Base-by-base conservation (phyloP, 202 grass and related monocot genomes). In the Schoenoplectus tabernaemontani region DNA sequence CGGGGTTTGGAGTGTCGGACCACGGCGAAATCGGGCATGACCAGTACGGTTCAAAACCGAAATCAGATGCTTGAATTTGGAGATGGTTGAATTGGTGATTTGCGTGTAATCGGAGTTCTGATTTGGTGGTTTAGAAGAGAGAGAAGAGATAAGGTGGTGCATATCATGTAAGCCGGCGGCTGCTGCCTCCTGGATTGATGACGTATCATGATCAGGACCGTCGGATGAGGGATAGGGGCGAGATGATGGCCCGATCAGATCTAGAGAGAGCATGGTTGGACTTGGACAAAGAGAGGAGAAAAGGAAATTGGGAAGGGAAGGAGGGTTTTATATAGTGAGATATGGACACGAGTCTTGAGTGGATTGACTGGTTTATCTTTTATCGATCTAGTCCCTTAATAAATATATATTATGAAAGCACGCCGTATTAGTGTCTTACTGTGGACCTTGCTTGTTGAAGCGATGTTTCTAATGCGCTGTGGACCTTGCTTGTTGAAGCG, bases 11-110 rank as follows among this genome's bases (percentile, higher is more conserved):
- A 8, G 26, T 5, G 33, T 59, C 9, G 81, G 84, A 23, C 82
- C 85, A 10, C 87, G 90, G 84, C 90, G 85, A 79, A 92, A 92
- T 70, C 87, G 85, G 17, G 90, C 87, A 65, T 89, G 90, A 30
- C 90, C 87, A 8, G 90, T 87, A 9, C 85, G 87, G 80, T 66
- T 81, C 22, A 84, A 73, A 78, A 84, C 75, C 37, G 87, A 87
- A 47, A 83, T 56, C 33, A 82, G 59, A 30, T 83, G 53, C 68
- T 84, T 68, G 68, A 85, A 81, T 72, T 59, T 83, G 67, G 85
- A 83, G 82, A 79, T 62, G 28, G 57, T 82, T 23, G 74, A 82
- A 33, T 86, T 59, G 64, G 83, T 77, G 76, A 80, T 80, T 65
- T 80, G 24, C 28, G 78, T 24, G 82, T 77, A 56, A 57, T 59